phyloP scores from a whole-genome alignment of 768 basidiomycete genomes.

The Boletales sp. region DNA sequence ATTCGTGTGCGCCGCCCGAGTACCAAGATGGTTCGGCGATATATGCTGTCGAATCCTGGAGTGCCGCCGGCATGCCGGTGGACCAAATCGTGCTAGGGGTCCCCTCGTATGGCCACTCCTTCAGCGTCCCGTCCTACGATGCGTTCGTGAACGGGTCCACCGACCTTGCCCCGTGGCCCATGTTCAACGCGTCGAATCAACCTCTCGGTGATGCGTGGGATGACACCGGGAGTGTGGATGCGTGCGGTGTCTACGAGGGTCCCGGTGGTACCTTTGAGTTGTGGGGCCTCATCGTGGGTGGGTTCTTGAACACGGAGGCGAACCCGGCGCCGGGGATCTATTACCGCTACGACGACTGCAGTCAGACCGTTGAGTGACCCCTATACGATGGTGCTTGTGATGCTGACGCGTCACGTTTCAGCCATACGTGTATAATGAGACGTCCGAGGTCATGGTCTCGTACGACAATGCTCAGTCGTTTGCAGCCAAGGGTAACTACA shows the following conservation, averaged over 20 bases:
- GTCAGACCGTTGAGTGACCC: conserved; percentile 56
- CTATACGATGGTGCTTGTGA: not conserved
- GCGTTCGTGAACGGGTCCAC: conserved; percentile 37
- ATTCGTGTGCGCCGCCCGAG: conserved; percentile 60
- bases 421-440: conserved; percentile 63
- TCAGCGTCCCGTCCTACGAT: conserved; percentile 34
- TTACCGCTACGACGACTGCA: conserved; percentile 60
- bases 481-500: conserved; percentile 56
- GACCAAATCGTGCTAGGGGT: conserved; percentile 75
- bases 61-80: conserved; percentile 67
- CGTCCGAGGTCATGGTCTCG: conserved; percentile 54
- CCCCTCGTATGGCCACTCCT: conserved; percentile 80
- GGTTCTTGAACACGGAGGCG: conserved; percentile 41
- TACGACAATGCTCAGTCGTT: conserved; percentile 64
- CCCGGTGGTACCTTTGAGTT: conserved; percentile 55
- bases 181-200: conserved; percentile 40
- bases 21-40: conserved; percentile 74
- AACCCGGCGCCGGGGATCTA: conserved; percentile 40
- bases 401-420: conserved; percentile 21
- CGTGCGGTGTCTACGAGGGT: conserved; percentile 47
- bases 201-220: conserved; percentile 57
- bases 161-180: conserved; percentile 44
- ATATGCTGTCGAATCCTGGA: conserved; percentile 72
- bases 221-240: conserved; percentile 43
- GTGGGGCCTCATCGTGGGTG: conserved; percentile 54